phyloP scores from a whole-genome alignment of 208 protist species.

The Acanthamoeba healyi region DNA sequence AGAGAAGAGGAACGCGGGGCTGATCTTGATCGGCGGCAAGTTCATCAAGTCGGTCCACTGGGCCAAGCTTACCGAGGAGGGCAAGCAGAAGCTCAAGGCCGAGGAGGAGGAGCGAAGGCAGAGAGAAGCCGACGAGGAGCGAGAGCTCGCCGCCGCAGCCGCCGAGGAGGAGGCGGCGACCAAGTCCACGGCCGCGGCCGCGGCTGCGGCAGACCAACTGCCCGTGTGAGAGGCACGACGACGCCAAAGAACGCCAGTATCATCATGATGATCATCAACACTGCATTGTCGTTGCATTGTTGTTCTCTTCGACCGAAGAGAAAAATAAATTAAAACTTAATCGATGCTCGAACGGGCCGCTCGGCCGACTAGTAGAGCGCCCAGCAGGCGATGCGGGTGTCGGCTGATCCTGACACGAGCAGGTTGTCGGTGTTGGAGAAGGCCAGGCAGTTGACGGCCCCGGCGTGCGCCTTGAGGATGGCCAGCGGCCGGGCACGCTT shows the following conservation, averaged over 20 bases:
- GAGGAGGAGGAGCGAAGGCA: constrained; percentile 35
- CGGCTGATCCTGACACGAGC: background rate
- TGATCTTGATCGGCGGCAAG: constrained; percentile 72
- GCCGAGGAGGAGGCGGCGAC: too few species aligned
- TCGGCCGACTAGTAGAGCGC: background rate
- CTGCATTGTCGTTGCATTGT: too few species aligned
- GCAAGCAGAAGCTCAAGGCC: constrained; percentile 53
- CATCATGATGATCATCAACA: too few species aligned
- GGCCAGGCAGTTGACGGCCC: background rate
- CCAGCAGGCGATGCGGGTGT: background rate
- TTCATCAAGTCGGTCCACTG: constrained; percentile 9
- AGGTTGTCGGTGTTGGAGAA: background rate
- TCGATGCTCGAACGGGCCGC: too few species aligned
- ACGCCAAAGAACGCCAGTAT: too few species aligned
- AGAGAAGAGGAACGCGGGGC: constrained; percentile 65
- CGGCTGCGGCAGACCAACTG: background rate
- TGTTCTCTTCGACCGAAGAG: too few species aligned
- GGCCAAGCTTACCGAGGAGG: constrained; percentile 63
- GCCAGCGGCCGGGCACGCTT: background rate
- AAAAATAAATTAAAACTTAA: too few species aligned
- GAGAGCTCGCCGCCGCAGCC: background rate
- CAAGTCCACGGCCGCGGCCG: too few species aligned
- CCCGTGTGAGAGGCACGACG: background rate
- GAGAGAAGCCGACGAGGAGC: constrained; percentile 43
- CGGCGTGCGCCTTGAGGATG: background rate